These are phyloP conservation scores for Yamadazyma kitorensis DNA, from an alignment of 805 yeast species.

Conservation along the genomic window DNA sequence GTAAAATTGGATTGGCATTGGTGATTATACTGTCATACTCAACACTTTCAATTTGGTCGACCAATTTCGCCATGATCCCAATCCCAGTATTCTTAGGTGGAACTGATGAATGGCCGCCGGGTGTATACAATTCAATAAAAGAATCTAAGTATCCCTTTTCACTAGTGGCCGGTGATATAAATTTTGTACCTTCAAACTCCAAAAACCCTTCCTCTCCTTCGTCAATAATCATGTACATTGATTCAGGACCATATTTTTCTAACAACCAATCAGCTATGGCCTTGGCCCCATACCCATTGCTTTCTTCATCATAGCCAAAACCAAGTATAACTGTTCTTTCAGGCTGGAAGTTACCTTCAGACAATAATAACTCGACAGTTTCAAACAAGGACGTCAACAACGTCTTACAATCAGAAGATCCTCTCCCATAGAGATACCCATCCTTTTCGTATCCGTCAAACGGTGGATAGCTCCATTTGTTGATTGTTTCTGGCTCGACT, in stretches of 20 bases:
- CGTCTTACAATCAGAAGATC: conserved; percentile 39
- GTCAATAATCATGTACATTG: conserved; percentile 44
- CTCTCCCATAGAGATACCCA: conserved; percentile 32
- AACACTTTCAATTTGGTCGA: conserved; percentile 35
- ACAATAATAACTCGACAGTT: conserved; percentile 30
- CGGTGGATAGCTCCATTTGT: conserved; percentile 38
- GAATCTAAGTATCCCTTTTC: conserved; percentile 49
- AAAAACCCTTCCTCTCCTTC: conserved; percentile 31
- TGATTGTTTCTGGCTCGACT: conserved; percentile 35
- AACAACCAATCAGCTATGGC: conserved; percentile 33
- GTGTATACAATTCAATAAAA: conserved; percentile 38
- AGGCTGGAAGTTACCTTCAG: conserved; percentile 35
- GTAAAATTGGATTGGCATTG: conserved; percentile 42
- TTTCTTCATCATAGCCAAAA: conserved; percentile 53
- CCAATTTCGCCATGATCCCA: conserved; percentile 44
- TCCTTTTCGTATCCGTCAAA: conserved; percentile 35
- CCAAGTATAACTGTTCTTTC: conserved; percentile 43
- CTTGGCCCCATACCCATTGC: conserved; percentile 39
- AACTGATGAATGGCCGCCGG: conserved; percentile 52
- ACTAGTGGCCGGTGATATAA: conserved; percentile 45
- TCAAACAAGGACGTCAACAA: conserved; percentile 42
- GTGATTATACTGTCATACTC: conserved; percentile 37
- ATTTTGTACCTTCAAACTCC: conserved; percentile 31
- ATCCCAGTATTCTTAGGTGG: conserved; percentile 50
- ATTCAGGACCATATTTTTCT: conserved; percentile 38